Evolutionary conservation across 2,329 filamentous ascomycete species (phyloP), one percentile per base, ranked within the genome.

Genomic region (Myriosclerotinia duriaeana): DNA sequence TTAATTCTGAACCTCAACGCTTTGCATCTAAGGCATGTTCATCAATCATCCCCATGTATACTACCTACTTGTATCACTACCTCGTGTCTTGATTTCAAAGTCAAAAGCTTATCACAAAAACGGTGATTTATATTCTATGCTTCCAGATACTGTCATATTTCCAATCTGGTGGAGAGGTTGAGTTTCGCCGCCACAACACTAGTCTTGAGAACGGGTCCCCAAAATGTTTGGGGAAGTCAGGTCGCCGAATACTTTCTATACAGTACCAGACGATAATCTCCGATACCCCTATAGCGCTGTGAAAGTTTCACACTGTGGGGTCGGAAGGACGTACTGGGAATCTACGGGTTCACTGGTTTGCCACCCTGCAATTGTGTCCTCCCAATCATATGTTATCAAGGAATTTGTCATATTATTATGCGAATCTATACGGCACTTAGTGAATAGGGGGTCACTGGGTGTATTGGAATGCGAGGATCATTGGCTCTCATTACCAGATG

Each of bases 231-330:
- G 38, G 46, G 30, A 26, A 46, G 53, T 60, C 46, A 65, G 64
- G 64, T 65, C 54, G 54, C 54, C 64, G 54, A 65, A 65, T 46
- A 34, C 22, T 42, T 17, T 34, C 46, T 61, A 17, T 9, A 58
- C 11, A 12, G 22, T 60, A 36, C 48, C 17, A 60, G 54, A 59
- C 50, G 17, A 52, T 17, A 52, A 61, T 53, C 1, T 42, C 38
- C 36, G 46, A 42, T 44, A 5, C 26, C 6, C 46, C 26, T 65
- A 53, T 59, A 42, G 22, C 22, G 64, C 48, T 58, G 53, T 58
- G 22, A 20, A 44, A 65, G 54, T 65, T 53, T 53, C 64, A 65
- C 54, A 34, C 36, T 26, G 46, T 53, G 54, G 54, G 46, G 20
- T 60, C 20, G 26, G n/a, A 34, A 44, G 44, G 20, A 44, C 26